Conservation (phyloP, 169 alveolate species). For the Hepatocystis sp. region DNA sequence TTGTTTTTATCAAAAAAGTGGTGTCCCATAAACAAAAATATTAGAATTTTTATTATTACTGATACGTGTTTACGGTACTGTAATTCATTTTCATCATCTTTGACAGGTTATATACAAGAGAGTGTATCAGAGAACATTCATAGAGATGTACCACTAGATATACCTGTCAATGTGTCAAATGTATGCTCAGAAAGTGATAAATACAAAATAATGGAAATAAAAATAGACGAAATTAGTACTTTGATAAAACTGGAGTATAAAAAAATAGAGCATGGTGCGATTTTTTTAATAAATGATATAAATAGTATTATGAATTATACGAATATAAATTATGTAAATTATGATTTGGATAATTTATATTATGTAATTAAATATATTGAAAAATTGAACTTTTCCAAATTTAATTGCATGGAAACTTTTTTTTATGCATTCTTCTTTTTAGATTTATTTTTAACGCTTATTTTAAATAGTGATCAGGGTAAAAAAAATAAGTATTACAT, state of each 20-base stretch:
- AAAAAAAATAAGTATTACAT: slow-evolving; percentile 12
- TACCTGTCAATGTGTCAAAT: no score
- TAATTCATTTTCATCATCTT: no score
- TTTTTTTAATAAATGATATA: background rate
- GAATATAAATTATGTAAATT: slow-evolving; percentile 21
- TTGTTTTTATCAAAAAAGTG: slow-evolving; percentile 30
- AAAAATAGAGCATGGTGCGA: background rate
- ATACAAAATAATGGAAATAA: no score
- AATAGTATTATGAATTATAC: slow-evolving; percentile 21
- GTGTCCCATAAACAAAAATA: background rate
- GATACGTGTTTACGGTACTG: no score
- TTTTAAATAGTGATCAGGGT: slow-evolving; percentile 8
- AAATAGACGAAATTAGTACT: slow-evolving; percentile 1
- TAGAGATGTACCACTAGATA: no score
- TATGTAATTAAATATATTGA: slow-evolving; percentile 28
- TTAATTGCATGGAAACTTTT: slow-evolving; percentile 21
- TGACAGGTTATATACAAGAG: no score
- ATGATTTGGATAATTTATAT: slow-evolving; percentile 11
- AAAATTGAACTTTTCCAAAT: slow-evolving; percentile 1
- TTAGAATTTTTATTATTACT: no score
- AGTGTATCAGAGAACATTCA: no score
- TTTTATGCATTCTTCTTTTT: slow-evolving; percentile 20
- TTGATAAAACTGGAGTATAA: background rate
- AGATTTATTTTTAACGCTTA: slow-evolving; percentile 29
- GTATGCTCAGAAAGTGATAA: no score